Evolutionary conservation across 768 basidiomycete species (phyloP), one percentile per base, ranked within the genome.

Genomic region (Paxillus ammoniavirescens): DNA sequence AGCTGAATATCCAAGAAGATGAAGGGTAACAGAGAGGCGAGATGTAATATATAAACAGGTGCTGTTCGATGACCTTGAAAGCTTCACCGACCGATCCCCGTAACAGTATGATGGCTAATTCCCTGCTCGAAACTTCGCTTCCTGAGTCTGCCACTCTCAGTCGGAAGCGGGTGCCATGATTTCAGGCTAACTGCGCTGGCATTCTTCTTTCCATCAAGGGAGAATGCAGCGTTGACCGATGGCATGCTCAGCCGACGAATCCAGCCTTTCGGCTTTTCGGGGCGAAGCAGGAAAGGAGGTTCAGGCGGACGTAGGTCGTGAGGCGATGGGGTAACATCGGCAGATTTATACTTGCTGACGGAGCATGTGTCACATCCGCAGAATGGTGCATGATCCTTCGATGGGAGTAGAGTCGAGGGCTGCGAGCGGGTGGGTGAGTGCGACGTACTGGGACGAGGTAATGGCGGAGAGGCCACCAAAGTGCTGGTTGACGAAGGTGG

Each of bases 231-330:
- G 41, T 80, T 80, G n/a, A 80, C 73, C 5, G 76, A 78, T 1
- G 88, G 88, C 86, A 91, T 88, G 60, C 89, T 91, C 53, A 91
- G 65, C 50, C 88, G 74, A 18, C 88, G 73, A 57, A 91, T 87
- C 89, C 89, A 91, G 0, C 86, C 81, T 53, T 79, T 86, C 8
- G 82, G 75, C 60, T 84, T 84, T 49, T 83, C 79, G 41, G 78
- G 66, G 30, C 77, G 79, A n/a, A 81, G 69, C 2, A 61, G 52
- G 44, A 77, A 72, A 5, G 79, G 78, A 26, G 75, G 68, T 42
- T 73, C 73, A 14, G 74, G 74, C 23, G 76, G 74, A 14, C 75
- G 73, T 30, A 76, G 63, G 52, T 76, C 72, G 21, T 69, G 65
- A 41, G 65, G 56, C 17, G 65, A 54, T 18, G 66, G 55, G 52